Conservation (phyloP, 768 basidiomycete genomes). For the Lactarius deliciosus region DNA sequence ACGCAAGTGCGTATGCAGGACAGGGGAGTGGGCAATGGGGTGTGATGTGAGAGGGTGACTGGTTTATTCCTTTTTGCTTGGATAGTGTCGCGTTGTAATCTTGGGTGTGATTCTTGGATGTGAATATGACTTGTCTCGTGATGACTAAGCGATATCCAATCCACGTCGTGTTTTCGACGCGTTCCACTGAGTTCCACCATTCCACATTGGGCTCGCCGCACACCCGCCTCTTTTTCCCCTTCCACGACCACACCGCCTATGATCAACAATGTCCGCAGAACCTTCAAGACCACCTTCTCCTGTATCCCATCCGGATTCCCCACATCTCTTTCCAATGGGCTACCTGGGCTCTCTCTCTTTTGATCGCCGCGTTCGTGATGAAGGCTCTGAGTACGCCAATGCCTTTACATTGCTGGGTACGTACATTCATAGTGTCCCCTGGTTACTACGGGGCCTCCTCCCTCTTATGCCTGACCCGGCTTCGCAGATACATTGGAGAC, state of each 20-base stretch:
- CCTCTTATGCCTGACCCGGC: conserved; percentile 15
- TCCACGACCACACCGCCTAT: conserved; percentile 23
- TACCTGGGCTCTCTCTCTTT: conserved; percentile 64
- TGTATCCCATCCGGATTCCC: conserved; percentile 35
- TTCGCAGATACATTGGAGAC: conserved; percentile 86
- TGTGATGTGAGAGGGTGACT: conserved; percentile 8
- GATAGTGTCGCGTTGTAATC: conserved; percentile 1
- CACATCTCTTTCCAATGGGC: conserved; percentile 38
- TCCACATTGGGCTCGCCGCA: background rate
- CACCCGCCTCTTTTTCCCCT: conserved; percentile 3
- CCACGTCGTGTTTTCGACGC: background rate
- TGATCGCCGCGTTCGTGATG: conserved; percentile 73
- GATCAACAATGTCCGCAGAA: conserved; percentile 30
- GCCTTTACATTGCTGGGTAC: conserved; percentile 85
- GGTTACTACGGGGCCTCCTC: conserved; percentile 29
- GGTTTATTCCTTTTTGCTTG: background rate
- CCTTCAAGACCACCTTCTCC: conserved; percentile 42
- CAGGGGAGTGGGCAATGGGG: conserved; percentile 26
- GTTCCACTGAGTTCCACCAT: background rate
- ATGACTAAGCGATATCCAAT: conserved; percentile 17
- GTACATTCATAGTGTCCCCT: background rate
- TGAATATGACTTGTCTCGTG: background rate
- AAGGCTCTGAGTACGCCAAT: conserved; percentile 71
- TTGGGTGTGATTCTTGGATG: background rate
- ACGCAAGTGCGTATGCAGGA: conserved; percentile 20